Evolutionary conservation across 2,329 filamentous ascomycete genomes (phyloP).

Genomic region (Lachnellula cervina): DNA sequence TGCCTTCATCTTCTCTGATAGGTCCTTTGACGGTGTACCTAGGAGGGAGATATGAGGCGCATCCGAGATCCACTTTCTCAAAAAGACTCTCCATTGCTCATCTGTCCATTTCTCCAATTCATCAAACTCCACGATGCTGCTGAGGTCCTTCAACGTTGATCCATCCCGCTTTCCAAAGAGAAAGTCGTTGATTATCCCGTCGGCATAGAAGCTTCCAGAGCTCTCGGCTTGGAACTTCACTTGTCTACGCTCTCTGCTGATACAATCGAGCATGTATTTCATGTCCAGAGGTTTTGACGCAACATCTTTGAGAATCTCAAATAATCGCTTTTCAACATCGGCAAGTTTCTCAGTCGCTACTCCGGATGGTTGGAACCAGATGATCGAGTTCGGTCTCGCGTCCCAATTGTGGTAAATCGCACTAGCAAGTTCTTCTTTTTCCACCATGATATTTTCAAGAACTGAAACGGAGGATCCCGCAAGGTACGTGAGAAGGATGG

Average conservation of each 20-base stretch:
- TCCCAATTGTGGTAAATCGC: conserved; percentile 77
- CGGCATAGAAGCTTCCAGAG: conserved; percentile 74
- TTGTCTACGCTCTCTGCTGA: conserved; percentile 74
- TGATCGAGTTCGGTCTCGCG: conserved; percentile 72
- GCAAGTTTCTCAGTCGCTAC: conserved; percentile 82
- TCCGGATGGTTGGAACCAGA: conserved; percentile 80
- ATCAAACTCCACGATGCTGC: conserved; percentile 56
- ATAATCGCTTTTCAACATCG: conserved; percentile 78
- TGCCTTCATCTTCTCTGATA: conserved; percentile 75
- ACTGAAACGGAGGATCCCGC: conserved; percentile 90
- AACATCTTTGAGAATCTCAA: conserved; percentile 77
- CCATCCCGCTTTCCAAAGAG: conserved; percentile 85
- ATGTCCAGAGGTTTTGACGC: conserved; percentile 79
- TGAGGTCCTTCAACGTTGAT: conserved; percentile 61
- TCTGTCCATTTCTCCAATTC: conserved; percentile 75
- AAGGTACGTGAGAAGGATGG: conserved; percentile 78
- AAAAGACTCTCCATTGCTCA: conserved; percentile 73
- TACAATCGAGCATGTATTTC: conserved; percentile 83
- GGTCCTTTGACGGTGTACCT: conserved; percentile 74
- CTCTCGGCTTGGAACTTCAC: conserved; percentile 80
- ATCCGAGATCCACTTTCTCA: conserved; percentile 79
- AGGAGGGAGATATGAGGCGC: conserved; percentile 84
- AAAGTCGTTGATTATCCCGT: conserved; percentile 85
- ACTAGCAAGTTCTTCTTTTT: conserved; percentile 87
- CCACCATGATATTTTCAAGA: conserved; percentile 86